Percentiles rank a stretch among this genome's conserved stretches.
phyloP scores from a whole-genome alignment of 1,284 basidiomycete genomes.

The Hortiboletus rubellus region DNA sequence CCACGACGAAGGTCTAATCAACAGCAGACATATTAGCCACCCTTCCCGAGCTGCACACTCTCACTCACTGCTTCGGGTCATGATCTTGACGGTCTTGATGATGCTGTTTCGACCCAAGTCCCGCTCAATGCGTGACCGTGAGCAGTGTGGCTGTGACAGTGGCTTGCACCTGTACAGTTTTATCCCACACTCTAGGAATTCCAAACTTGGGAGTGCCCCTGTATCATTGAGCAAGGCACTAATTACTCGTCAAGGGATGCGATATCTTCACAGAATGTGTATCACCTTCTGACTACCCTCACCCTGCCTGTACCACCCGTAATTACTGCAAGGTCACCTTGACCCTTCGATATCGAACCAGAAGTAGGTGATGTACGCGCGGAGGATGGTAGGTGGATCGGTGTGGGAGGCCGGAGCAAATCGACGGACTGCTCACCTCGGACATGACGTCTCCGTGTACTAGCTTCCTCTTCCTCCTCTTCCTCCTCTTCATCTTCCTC shows the following conservation, averaged over 20 bases:
- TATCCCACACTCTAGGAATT: conserved; percentile 7
- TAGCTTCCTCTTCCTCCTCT: conserved; percentile 55
- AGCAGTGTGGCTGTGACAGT: conserved; percentile 30
- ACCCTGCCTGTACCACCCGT: conserved; percentile 41
- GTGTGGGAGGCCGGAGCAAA: conserved; percentile 35
- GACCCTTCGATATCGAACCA: conserved; percentile 38
- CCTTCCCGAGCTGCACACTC: not conserved
- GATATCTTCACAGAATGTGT: conserved; percentile 4
- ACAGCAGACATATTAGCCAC: conserved; percentile 9
- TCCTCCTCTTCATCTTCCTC: conserved; percentile 68
- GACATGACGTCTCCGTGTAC: conserved; percentile 35
- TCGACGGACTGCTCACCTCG: conserved; percentile 37
- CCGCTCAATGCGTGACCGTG: conserved; percentile 23
- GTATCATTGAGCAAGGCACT: conserved; percentile 3
- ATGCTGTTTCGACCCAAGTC: conserved; percentile 37
- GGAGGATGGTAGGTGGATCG: conserved; percentile 40
- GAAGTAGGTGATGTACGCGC: conserved; percentile 50
- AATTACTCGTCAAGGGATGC: conserved; percentile 15
- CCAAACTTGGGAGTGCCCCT: conserved; percentile 21
- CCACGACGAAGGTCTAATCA: conserved; percentile 84
- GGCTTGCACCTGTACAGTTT: conserved; percentile 48
- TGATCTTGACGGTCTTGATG: conserved; percentile 62
- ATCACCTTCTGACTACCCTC: conserved; percentile 48
- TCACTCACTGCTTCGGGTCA: conserved; percentile 70
- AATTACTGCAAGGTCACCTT: conserved; percentile 31